Evolutionary conservation across 129 eudicot genomes (phyloP).

Genomic region (Flaveria sonorensis): DNA sequence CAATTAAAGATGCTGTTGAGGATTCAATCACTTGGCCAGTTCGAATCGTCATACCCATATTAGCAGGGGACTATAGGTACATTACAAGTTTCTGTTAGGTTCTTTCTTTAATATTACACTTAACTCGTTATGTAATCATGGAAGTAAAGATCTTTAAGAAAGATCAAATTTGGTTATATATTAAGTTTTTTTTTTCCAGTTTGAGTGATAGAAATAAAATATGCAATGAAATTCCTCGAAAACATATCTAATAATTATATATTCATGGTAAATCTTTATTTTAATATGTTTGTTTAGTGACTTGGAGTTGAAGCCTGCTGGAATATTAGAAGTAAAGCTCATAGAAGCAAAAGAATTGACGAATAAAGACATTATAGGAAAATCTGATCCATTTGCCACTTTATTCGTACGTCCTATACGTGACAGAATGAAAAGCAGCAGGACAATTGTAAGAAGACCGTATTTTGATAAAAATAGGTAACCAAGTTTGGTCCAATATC

Average conservation of each 20-base stretch:
- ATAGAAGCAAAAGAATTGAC: conserved; percentile 88
- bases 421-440: conserved; percentile 67
- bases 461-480: not conserved
- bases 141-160: not conserved
- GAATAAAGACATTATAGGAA: conserved; percentile 82
- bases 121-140: not conserved
- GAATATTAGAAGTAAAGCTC: conserved; percentile 79
- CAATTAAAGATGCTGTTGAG: conserved; percentile 87
- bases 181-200: not conserved
- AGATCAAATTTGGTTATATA: not conserved
- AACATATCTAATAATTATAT: not conserved
- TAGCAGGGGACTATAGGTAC: conserved; percentile 96
- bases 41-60: conserved; percentile 73
- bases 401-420: conserved; percentile 78
- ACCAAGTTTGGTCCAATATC: conserved; percentile 15
- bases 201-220: not conserved
- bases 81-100: conserved; percentile 3
- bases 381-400: conserved; percentile 86
- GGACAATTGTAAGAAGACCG: conserved; percentile 57
- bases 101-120: not conserved
- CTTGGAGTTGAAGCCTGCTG: conserved; percentile 81
- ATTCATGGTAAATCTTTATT: not conserved
- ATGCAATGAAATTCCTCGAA: not conserved
- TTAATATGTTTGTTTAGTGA: conserved; percentile 42
- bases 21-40: conserved; percentile 98